These are phyloP conservation scores for Postia placenta DNA, from an alignment of 768 basidiomycete genomes.

Conservation along the genomic window DNA sequence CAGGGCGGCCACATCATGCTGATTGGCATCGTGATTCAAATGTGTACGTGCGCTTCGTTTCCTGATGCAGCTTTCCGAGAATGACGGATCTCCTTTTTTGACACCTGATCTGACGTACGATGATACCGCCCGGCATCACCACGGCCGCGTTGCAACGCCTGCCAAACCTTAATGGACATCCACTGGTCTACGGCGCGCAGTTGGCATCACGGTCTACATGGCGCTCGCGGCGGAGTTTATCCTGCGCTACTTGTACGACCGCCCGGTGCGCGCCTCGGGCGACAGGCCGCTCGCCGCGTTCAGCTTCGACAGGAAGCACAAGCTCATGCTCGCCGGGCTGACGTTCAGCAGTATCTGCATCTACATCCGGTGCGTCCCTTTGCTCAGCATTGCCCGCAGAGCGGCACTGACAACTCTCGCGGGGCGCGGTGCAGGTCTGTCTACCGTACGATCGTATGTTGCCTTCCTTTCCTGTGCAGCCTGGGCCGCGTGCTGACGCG, in stretches of 20 bases:
- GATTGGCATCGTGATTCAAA: slow-evolving; percentile 56
- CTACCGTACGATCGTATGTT: slow-evolving; percentile 40
- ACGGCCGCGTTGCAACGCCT: too few species aligned
- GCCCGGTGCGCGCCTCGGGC: slow-evolving; percentile 23
- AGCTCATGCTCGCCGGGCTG: slow-evolving; percentile 29
- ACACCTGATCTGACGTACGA: background rate
- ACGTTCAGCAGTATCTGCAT: slow-evolving; percentile 37
- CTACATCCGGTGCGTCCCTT: slow-evolving; percentile 38
- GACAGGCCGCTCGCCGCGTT: slow-evolving; percentile 2
- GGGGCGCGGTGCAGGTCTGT: slow-evolving; percentile 29
- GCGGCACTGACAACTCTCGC: background rate
- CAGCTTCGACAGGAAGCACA: slow-evolving; percentile 16
- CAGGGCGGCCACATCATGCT: slow-evolving; percentile 53
- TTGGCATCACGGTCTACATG: slow-evolving; percentile 36
- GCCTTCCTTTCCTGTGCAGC: too few species aligned
- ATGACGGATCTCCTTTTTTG: background rate
- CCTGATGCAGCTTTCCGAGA: background rate
- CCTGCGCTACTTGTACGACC: slow-evolving; percentile 30
- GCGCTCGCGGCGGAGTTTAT: slow-evolving; percentile 40
- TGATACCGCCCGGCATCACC: background rate
- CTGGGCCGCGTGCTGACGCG: too few species aligned
- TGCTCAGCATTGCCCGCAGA: too few species aligned
- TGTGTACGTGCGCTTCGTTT: slow-evolving; percentile 27
- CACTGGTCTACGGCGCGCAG: too few species aligned
- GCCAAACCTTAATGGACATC: too few species aligned